These are phyloP conservation scores for Solanum lycopersicoides DNA, from an alignment of 257 asterid species.

Conservation along the genomic window DNA sequence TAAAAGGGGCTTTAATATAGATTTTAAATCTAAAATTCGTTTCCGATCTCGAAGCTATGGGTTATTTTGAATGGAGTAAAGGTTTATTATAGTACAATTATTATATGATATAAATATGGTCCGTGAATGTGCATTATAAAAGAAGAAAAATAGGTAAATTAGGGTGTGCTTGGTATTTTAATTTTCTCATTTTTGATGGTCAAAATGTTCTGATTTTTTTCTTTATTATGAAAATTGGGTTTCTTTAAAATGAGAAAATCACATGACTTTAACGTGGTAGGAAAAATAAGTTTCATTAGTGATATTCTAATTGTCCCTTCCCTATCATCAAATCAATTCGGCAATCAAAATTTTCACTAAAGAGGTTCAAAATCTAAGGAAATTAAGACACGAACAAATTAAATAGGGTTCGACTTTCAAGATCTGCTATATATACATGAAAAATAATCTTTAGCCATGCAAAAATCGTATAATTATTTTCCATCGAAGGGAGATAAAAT, in stretches of 20 bases:
- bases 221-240: neutral
- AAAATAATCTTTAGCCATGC: no score
- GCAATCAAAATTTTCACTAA: neutral
- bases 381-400: neutral
- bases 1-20: neutral
- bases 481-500: no score
- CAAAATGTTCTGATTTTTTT: neutral
- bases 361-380: no score
- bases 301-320: neutral
- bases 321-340: accelerated
- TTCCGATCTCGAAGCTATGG: neutral
- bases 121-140: no score
- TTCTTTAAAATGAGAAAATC: neutral
- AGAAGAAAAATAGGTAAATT: neutral
- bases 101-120: no score
- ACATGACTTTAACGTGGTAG: neutral
- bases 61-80: neutral
- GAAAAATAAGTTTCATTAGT: neutral
- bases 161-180: neutral
- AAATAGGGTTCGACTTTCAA: no score
- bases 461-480: no score
- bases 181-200: neutral
- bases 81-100: neutral
- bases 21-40: no score
- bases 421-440: accelerated